Base-by-base conservation (phyloP, 768 basidiomycete genomes). In the Mycena epipterygia region DNA sequence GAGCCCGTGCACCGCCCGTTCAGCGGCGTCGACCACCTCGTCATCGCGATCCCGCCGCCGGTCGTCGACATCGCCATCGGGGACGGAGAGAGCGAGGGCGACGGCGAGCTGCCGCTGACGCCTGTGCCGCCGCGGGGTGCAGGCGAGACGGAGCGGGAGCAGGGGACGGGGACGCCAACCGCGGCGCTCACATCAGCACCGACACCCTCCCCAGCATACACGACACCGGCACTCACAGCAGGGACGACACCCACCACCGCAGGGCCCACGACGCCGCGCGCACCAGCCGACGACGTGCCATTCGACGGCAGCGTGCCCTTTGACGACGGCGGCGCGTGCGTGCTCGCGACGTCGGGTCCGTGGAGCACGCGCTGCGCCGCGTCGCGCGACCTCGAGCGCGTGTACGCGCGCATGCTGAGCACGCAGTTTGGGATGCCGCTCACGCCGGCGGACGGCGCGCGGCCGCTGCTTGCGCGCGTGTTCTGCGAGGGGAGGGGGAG, bases 331-430 rank as follows among this genome's bases (percentile, higher is more conserved):
- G 11, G 6, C 21, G 29, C 68, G 72, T 74, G 70, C 51, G 37
- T 8, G 33, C 49, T 14, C 29, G 25, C 8, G 21, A 13, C 30
- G 0, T 16, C 63, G 2, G 72, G 72, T 3, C 68, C 68, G 30
- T 73, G 72, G 72, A 58, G 46, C 32, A 67, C 30, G 30, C 27
- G 53, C 41, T 23, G 19, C 25, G 25, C 53, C 12, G 68, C 68
- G n/a, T 14, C 72, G 41, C 46, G 17, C 16, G 71, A 76, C 17
- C 52, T 87, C 23, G 87, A 88, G 75, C 76, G 64, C 21, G 74
- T 84, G 37, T 88, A 84, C 69, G 74, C 79, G 66, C 77, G 80
- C 25, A 87, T 87, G 86, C 76, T 88, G 29, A 66, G 49, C 5
- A 58, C 51, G 68, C 79, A 79, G 68, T 84, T 80, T 56, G 77